Evolutionary conservation across 1,284 basidiomycete species (phyloP), one percentile per base, ranked within the genome.

Genomic region (Earliella scabrosa): DNA sequence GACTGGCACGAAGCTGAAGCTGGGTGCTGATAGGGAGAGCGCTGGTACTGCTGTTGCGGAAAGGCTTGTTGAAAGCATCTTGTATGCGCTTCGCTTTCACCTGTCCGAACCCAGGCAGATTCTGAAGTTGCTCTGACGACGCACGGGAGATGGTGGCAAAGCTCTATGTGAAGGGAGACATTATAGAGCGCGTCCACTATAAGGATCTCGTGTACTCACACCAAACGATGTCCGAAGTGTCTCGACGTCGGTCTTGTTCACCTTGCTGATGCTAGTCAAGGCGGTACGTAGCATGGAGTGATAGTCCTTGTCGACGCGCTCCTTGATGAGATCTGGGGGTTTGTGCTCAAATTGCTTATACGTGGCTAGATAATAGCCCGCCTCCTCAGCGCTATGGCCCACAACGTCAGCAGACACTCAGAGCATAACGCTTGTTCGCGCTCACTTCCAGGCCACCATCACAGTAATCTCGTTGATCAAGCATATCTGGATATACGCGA

Each of bases 231-330:
- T 89, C n/a, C 92, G 83, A 24, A 99, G 76, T 1, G 96, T 97
- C 72, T 95, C 87, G 1, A 97, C 95, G 68, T 99, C 97, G 0
- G 97, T 98, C 78, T 97, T 98, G 76, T 99, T 99, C 54, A 99
- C 90, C 64, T 93, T 95, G 66, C 86, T 90, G 61, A 98, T 92
- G 62, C 86, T 88, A 0, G 97, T 99, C 32, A 99, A 77, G 0
- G 93, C 85, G n/a, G 87, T 85, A 36, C 92, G 90, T 13, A 98
- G 75, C 65, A 95, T 83, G 5, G 92, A 86, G 58, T 83, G 74
- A 68, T 97, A 95, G 65, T 93, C 91, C 64, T 96, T 93, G 68
- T 95, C 93, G 5, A 93, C 80, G 24, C 93, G 87, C 71, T 98
- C 96, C 72, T 96, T 97, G 75, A 99, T 96, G 63, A 94, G 76